Base-by-base conservation (phyloP, 441 rosid genomes). In the Manihot esculenta region DNA sequence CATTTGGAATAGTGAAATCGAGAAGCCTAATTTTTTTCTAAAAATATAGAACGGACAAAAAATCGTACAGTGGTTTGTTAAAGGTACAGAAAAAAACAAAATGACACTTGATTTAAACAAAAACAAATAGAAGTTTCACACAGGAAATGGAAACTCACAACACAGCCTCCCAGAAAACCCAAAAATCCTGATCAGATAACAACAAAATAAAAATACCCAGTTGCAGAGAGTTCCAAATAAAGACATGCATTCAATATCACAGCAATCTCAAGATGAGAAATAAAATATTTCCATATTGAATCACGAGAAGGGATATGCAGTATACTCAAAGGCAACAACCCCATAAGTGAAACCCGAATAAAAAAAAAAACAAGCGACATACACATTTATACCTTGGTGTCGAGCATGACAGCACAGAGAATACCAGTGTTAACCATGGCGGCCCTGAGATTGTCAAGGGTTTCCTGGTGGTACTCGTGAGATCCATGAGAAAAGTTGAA, bases 401-500 rank as follows among this genome's bases (percentile, higher is more conserved):
- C 97, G 66, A 94, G 96, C 98, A 94, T 94, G 66, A 94, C 96
- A 60, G 98, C 97, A 66, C 97, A 91, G 72, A 88, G 90, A 45
- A 86, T 85, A 33, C 90, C 92, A 72, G 98, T 91, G 64, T 85
- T 93, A 64, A 75, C 63, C 98, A 91, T 91, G 79, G 89, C 96
- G 61, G 80, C 62, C 66, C 71, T 85, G 81, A 93, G 98, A 76
- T 93, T 93, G 69, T 91, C 82, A 62, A 93, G 94, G 61, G 98
- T 93, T 79, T 93, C 96, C 60, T 85, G 93, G 64, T 91, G 98
- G 59, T 91, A 93, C 41, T 80, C 91, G 62, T 93, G 97, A 65
- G 98, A 88, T 72, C 98, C 97, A 67, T 93, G 98, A 6, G 98
- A 93, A 78, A 93, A 93, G 81, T 93, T 93, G 84, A 93, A 93